phyloP scores from a whole-genome alignment of 495 filamentous ascomycete species.

The Aeminium ludgeri region DNA sequence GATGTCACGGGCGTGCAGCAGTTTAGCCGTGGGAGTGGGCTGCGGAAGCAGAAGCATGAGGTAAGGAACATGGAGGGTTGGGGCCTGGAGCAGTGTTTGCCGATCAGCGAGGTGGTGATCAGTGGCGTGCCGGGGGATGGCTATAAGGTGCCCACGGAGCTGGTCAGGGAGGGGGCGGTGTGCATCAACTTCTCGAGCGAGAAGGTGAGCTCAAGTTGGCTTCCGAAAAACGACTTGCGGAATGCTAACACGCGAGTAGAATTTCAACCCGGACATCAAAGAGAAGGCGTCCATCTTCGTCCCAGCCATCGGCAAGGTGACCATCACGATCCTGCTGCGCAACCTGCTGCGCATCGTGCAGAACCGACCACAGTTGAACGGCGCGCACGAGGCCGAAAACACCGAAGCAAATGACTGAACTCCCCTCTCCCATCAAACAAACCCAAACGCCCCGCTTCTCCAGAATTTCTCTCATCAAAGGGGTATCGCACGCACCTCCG shows the following conservation, averaged over 20 bases:
- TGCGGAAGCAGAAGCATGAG: slow-evolving; percentile 66
- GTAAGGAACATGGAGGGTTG: slow-evolving; percentile 61
- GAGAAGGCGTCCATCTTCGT: slow-evolving; percentile 94
- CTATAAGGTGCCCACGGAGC: slow-evolving; percentile 72
- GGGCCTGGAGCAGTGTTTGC: slow-evolving; percentile 60
- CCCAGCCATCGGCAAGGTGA: slow-evolving; percentile 92
- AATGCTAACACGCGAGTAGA: slow-evolving; percentile 32
- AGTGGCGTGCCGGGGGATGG: slow-evolving; percentile 72
- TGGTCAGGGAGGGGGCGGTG: slow-evolving; percentile 74
- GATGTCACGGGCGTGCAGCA: slow-evolving; percentile 85
- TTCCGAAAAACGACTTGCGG: background rate
- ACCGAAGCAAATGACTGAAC: too few relatives aligned
- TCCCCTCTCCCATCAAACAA: too few relatives aligned
- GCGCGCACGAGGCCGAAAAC: background rate
- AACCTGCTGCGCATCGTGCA: slow-evolving; percentile 45
- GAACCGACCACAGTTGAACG: slow-evolving; percentile 5
- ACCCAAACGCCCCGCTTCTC: too few relatives aligned
- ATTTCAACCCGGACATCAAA: slow-evolving; percentile 77
- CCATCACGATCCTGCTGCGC: slow-evolving; percentile 74
- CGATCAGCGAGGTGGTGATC: slow-evolving; percentile 83
- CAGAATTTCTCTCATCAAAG: too few relatives aligned
- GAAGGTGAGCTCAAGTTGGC: slow-evolving; percentile 35
- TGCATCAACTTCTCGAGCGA: slow-evolving; percentile 97
- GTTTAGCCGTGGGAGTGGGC: slow-evolving; percentile 73
- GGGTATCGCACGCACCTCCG: background rate